Evolutionary conservation across 2,329 filamentous ascomycete genomes (phyloP), one percentile per base, ranked within the genome.

Genomic region (Teratosphaeria viscida): DNA sequence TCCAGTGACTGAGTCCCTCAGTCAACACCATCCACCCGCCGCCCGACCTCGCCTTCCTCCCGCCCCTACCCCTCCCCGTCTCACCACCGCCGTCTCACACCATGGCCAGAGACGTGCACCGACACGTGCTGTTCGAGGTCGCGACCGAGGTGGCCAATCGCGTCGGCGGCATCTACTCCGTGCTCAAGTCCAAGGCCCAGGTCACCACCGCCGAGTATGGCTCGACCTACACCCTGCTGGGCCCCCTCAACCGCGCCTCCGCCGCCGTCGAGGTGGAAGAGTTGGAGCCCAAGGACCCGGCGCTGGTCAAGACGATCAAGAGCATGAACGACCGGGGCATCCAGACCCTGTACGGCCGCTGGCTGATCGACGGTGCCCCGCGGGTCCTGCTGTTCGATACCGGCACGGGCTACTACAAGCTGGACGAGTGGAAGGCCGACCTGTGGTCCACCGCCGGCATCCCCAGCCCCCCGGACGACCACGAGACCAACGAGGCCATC

Each of bases 171-270:
- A 99, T 99, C 78, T 99, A 99, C 81, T 97, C 92, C 16, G 94
- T 99, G 66, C 86, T 99, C 77, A 99, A 99, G 77, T 99, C 94
- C 63, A 99, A 99, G 77, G 92, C 94, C 43, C 92, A 94, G 56
- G 94, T 97, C 63, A 97, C 94, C 52, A 96, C 92, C 0, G 91
- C 91, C 62, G 94, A 99, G 76, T 99, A 97, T 94, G 94, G 94
- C 76, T 91, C 96, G 61, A 85, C 90, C 66, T 99, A 99, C 77
- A 95, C 90, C 32, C 83, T 97, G 65, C 92, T 99, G 73, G 94
- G 94, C 1, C 94, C 94, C 60, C 85, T 95, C 73, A 96, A 97
- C 77, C 87, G 88, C 73, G 83, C 87, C 69, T 96, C 94, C 65
- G 94, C 94, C 58, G 90, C 90, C n/a, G 92, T 97, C 68, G 94